phyloP scores from a whole-genome alignment of 1,139 yeast genomes.

The Blastobotrys buckinghamii region DNA sequence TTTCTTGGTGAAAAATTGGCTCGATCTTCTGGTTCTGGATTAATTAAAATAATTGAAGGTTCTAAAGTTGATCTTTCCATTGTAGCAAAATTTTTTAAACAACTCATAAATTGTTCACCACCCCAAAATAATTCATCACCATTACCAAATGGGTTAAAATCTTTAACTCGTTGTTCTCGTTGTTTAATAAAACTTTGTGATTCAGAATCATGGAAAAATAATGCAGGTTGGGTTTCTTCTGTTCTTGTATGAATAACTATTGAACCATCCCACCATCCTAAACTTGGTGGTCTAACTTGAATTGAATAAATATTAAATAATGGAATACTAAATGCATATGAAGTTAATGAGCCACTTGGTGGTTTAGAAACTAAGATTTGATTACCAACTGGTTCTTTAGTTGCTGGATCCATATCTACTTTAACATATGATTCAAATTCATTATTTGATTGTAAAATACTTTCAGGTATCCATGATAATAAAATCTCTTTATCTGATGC shows the following conservation, averaged over 20 bases:
- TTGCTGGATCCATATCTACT: conserved; percentile 45
- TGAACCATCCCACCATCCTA: conserved; percentile 92
- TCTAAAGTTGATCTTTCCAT: conserved; percentile 67
- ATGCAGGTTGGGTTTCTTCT: conserved; percentile 71
- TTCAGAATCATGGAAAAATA: conserved; percentile 90
- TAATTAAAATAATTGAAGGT: conserved; percentile 63
- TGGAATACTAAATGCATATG: conserved; percentile 61
- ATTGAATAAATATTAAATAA: conserved; percentile 64
- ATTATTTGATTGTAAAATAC: conserved; percentile 40
- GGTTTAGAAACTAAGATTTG: conserved; percentile 46
- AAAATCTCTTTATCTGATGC: conserved; percentile 53
- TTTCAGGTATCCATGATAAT: conserved; percentile 75
- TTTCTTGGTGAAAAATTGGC: conserved; percentile 64
- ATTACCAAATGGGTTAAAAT: conserved; percentile 69
- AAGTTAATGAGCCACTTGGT: conserved; percentile 45
- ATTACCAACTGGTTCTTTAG: background rate
- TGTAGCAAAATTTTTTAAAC: conserved; percentile 49
- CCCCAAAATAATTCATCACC: conserved; percentile 73
- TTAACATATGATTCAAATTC: conserved; percentile 47
- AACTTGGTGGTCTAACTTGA: conserved; percentile 75
- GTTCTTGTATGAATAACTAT: conserved; percentile 59
- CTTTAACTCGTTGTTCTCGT: conserved; percentile 51
- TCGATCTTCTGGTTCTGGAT: conserved; percentile 74
- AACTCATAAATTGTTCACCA: conserved; percentile 66
- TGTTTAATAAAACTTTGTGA: conserved; percentile 64